Conservation (phyloP, 805 yeast species). For the Candida dajiaensis region DNA sequence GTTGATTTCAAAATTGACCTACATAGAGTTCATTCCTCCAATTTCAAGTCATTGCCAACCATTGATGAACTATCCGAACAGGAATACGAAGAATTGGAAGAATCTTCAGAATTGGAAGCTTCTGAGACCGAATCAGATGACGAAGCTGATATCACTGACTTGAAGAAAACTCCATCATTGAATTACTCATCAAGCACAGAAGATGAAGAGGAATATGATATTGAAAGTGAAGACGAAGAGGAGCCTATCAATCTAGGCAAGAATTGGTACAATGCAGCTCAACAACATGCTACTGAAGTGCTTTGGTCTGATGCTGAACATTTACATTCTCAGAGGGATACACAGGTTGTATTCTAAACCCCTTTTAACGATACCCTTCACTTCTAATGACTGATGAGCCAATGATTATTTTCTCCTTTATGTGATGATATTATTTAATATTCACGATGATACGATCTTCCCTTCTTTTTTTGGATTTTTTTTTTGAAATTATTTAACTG, state of each 20-base stretch:
- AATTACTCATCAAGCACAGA: constrained; percentile 14
- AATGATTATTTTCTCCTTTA: not conserved
- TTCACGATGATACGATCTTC: not conserved
- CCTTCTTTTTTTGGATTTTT: too few relatives aligned
- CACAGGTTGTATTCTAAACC: not conserved
- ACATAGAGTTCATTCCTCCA: not conserved
- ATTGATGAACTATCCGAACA: constrained; percentile 18
- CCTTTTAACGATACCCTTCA: not conserved
- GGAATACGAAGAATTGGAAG: constrained; percentile 16
- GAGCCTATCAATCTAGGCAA: not conserved
- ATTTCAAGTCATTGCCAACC: constrained; percentile 21
- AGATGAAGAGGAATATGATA: constrained; percentile 8
- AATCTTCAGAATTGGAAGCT: constrained; percentile 9
- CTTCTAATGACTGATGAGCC: not conserved
- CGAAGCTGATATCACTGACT: constrained; percentile 18
- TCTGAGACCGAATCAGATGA: constrained; percentile 6
- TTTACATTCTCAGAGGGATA: not conserved
- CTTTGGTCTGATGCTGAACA: not conserved
- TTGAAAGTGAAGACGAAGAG: constrained; percentile 9
- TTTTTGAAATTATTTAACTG: not conserved
- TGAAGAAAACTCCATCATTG: constrained; percentile 14
- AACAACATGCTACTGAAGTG: not conserved
- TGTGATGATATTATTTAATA: not conserved
- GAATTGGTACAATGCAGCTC: not conserved
- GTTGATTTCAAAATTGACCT: constrained; percentile 5